Conservation (phyloP, 495 filamentous ascomycete species). For the Trypethelium eluteriae region DNA sequence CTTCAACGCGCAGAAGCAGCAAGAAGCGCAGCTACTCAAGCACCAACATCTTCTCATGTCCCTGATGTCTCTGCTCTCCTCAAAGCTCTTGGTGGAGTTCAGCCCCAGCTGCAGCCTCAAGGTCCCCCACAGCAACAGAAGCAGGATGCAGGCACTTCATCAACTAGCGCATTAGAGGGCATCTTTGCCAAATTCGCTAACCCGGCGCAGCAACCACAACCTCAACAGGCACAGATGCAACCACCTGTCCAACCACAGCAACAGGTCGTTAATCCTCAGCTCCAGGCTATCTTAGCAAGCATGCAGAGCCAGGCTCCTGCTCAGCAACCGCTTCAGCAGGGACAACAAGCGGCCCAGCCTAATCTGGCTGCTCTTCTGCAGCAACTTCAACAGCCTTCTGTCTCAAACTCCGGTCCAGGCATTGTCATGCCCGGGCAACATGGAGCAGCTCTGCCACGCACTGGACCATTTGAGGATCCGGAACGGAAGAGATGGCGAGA, state of each 20-base stretch:
- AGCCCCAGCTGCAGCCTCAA: constrained; percentile 30
- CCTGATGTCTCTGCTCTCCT: constrained; percentile 19
- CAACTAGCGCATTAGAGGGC: constrained; percentile 39
- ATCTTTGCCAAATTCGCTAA: constrained; percentile 45
- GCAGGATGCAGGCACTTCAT: constrained; percentile 21
- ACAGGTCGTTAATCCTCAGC: constrained; percentile 6
- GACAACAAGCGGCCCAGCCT: constrained; percentile 7
- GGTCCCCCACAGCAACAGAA: constrained; percentile 33
- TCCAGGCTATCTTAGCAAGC: constrained; percentile 7
- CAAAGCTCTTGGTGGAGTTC: constrained; percentile 11
- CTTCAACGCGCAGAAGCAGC: constrained; percentile 17
- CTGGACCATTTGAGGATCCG: neutral
- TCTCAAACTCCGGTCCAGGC: neutral
- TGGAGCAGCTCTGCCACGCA: neutral
- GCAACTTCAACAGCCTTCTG: neutral
- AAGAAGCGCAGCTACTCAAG: constrained; percentile 26
- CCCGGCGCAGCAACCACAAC: constrained; percentile 15
- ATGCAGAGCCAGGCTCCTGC: constrained; percentile 1
- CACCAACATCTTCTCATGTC: constrained; percentile 19
- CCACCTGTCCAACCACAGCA: constrained; percentile 11
- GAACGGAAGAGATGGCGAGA: constrained; percentile 3
- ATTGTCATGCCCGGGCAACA: constrained; percentile 9
- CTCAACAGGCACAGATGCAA: constrained; percentile 9
- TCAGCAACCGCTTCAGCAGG: constrained; percentile 3
- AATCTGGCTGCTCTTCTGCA: constrained; percentile 2